phyloP scores from a whole-genome alignment of 2,329 filamentous ascomycete species.

The Graphiopsis chlorocephala region DNA sequence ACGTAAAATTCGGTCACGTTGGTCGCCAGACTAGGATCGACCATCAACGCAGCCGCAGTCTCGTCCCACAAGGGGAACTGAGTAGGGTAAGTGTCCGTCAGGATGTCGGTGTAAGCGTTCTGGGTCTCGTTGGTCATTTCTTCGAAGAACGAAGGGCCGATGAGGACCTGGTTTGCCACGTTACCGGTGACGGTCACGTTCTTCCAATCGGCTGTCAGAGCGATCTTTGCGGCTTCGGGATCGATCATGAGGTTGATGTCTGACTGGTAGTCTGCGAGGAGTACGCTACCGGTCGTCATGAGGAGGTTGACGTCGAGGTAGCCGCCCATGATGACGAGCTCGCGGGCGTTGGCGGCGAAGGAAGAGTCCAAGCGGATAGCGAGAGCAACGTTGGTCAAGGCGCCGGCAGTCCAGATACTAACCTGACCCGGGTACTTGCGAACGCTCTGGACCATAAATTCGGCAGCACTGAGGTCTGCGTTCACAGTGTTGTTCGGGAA shows the following conservation, averaged over 20 bases:
- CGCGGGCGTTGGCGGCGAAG: conserved; percentile 48
- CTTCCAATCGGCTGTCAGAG: conserved; percentile 47
- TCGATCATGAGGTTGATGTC: conserved; percentile 53
- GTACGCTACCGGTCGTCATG: conserved; percentile 28
- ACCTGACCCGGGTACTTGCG: conserved; percentile 51
- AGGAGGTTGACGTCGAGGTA: conserved; percentile 44
- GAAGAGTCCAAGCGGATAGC: conserved; percentile 46
- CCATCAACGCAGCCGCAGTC: conserved; percentile 43
- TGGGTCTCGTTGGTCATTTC: conserved; percentile 36
- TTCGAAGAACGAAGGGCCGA: conserved; percentile 39
- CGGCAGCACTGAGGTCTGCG: conserved; percentile 40
- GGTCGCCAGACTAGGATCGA: conserved; percentile 38
- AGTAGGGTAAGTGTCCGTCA: conserved; percentile 40
- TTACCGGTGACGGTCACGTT: conserved; percentile 47
- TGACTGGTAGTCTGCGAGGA: conserved; percentile 29
- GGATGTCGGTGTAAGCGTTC: conserved; percentile 40
- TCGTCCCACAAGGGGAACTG: conserved; percentile 48
- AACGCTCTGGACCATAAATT: conserved; percentile 47
- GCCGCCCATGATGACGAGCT: conserved; percentile 52
- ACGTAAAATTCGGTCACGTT: conserved; percentile 42
- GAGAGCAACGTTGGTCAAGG: conserved; percentile 51
- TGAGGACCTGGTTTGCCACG: conserved; percentile 48
- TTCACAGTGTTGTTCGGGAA: conserved; percentile 46
- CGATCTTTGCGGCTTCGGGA: conserved; percentile 51
- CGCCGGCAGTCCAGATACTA: conserved; percentile 47